These are phyloP conservation scores for Tolypocladium paradoxum DNA, from an alignment of 2,329 filamentous ascomycete species.

Conservation along the genomic window DNA sequence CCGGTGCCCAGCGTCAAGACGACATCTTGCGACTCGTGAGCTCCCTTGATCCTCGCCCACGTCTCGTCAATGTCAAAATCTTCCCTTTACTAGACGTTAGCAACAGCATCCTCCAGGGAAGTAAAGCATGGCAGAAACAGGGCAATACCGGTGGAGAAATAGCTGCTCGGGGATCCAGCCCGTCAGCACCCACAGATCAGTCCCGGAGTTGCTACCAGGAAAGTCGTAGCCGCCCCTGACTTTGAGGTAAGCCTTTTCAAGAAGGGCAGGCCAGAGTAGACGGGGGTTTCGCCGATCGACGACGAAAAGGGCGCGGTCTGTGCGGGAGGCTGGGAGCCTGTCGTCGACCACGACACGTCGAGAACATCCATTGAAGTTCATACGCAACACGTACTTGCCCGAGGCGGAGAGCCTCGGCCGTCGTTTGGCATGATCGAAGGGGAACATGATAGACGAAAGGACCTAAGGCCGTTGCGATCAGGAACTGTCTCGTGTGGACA, in stretches of 20 bases:
- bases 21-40: slow-evolving; percentile 69
- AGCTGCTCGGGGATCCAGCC: slow-evolving; percentile 97
- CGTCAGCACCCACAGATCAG: slow-evolving; percentile 83
- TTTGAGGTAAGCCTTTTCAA: slow-evolving; percentile 96
- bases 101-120: not conserved
- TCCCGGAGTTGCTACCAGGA: slow-evolving; percentile 92
- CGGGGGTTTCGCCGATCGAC: slow-evolving; percentile 71
- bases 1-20: slow-evolving; percentile 87
- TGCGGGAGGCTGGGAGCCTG: slow-evolving; percentile 67
- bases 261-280: slow-evolving; percentile 82
- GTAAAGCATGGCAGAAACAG: not conserved
- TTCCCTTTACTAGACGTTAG: slow-evolving; percentile 37
- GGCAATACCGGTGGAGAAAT: slow-evolving; percentile 61
- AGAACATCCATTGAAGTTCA: slow-evolving; percentile 93
- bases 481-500: not conserved
- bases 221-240: slow-evolving; percentile 95
- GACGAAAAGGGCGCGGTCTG: slow-evolving; percentile 69
- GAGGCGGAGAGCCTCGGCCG: slow-evolving; percentile 58
- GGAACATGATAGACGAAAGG: slow-evolving; percentile 62
- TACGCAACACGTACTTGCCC: slow-evolving; percentile 83
- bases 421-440: slow-evolving; percentile 50
- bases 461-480: slow-evolving; percentile 36
- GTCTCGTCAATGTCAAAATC: slow-evolving; percentile 65
- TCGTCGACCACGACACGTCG: slow-evolving; percentile 85
- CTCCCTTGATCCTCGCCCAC: slow-evolving; percentile 66